These are phyloP conservation scores for Melocanna baccifera DNA, from an alignment of 176 grass and related monocot genomes.

Conservation along the genomic window DNA sequence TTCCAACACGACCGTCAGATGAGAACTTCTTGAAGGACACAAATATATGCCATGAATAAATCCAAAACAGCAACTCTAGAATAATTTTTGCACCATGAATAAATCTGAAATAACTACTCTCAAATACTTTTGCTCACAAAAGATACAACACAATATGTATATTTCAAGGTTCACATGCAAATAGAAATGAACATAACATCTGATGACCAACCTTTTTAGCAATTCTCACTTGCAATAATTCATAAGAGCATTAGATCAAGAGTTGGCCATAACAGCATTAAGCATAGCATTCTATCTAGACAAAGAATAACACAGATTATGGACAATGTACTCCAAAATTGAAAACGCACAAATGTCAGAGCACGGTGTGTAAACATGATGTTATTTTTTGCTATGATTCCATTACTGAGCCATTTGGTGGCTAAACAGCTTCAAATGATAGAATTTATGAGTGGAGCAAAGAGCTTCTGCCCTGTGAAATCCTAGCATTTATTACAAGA, in stretches of 20 bases:
- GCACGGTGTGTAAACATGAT: background rate
- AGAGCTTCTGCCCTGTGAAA: conserved; percentile 10
- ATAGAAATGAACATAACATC: conserved; percentile 25
- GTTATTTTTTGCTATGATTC: background rate
- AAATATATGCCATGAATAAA: conserved; percentile 54
- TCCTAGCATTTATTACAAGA: background rate
- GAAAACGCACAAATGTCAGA: background rate
- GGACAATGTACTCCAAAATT: conserved; percentile 9
- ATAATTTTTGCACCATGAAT: conserved; percentile 16
- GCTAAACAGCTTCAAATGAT: conserved; percentile 13
- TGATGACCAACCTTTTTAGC: background rate
- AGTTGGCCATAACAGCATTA: conserved; percentile 16
- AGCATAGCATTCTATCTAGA: conserved; percentile 5
- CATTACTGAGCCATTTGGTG: conserved; percentile 1
- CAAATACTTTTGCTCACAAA: conserved; percentile 30
- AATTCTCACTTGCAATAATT: conserved; percentile 32
- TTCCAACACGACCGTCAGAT: conserved; percentile 83
- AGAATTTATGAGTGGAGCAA: conserved; percentile 3
- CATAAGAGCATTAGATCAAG: background rate
- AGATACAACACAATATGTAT: conserved; percentile 16
- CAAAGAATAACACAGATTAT: background rate
- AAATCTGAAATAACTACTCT: conserved; percentile 30
- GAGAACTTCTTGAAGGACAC: conserved; percentile 46
- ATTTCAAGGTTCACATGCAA: conserved; percentile 18
- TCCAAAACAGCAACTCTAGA: conserved; percentile 38